Evolutionary conservation across 305 asterid species (phyloP), one percentile per base, ranked within the genome.

Genomic region (Rubia peregrina): DNA sequence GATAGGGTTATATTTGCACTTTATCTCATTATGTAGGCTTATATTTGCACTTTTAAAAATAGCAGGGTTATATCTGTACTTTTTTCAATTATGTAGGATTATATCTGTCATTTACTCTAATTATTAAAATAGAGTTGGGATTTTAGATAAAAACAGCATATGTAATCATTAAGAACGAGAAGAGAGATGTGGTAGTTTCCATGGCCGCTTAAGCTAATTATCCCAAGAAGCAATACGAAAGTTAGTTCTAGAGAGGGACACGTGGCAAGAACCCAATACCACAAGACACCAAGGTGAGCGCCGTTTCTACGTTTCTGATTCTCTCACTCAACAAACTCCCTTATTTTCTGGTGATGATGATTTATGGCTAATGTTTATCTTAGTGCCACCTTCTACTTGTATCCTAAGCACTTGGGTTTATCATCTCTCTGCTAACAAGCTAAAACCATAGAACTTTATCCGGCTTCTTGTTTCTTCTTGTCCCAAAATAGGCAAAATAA

Each of bases 181-280:
- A 51, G 59, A n/a, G 59, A 7, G 59, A 51, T 51, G 59, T 38
- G 26, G 68, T 17, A 38, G 16, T 38, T 63, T 38, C 63, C 63
- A 57, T 57, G 16, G 65, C 65, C 65, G 65, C 24, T 60, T 60
- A 4, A 10, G 40, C n/a, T 4, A 3, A 33, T 33, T 33, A 33
- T 33, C 21, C 6, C 21, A 0, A 44, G 12, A 43, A 9, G 55
- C 33, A 46, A 51, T 19, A 67, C 38, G 14, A 7, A 22, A 61
- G 66, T 3, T 26, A 26, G 57, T 16, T 62, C 36, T 33, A 62
- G 44, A 51, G 48, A 7, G 8, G 79, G 48, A 78, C 84, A 81
- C 86, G 83, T 83, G 89, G 79, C 83, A 69, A 70, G 64, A 82
- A 64, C 65, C 59, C 74, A 83, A n/a, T 53, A 67, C 57, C 44